These are phyloP conservation scores for Rhizopus arrhizus DNA, from an alignment of 371 early-diverging fungal genomes.

Conservation along the genomic window DNA sequence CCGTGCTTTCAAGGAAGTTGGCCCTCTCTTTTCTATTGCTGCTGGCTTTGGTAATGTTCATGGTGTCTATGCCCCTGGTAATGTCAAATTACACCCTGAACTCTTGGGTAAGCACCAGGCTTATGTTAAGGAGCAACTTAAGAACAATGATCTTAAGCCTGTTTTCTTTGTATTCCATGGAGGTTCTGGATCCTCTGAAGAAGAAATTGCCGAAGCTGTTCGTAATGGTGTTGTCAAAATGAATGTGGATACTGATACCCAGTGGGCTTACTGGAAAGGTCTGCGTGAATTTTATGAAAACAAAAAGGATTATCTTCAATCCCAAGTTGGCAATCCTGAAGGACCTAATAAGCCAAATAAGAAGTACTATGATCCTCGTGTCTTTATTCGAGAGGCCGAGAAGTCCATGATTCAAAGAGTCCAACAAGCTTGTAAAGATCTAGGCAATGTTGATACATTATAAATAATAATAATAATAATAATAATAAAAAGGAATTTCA, in stretches of 20 bases:
- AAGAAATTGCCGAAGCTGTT: conserved; percentile 85
- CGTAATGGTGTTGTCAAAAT: conserved; percentile 88
- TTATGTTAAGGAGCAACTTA: conserved; percentile 72
- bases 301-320: conserved; percentile 79
- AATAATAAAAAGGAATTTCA: background rate
- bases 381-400: conserved; percentile 85
- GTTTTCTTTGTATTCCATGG: conserved; percentile 95
- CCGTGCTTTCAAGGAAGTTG: conserved; percentile 75
- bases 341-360: conserved; percentile 92
- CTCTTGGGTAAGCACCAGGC: conserved; percentile 87
- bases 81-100: conserved; percentile 87
- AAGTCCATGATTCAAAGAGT: conserved; percentile 83
- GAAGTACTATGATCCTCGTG: conserved; percentile 93
- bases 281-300: conserved; percentile 70
- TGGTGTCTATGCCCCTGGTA: conserved; percentile 92
- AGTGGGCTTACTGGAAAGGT: conserved; percentile 83
- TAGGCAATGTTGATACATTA: conserved; percentile 73
- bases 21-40: conserved; percentile 85
- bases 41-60: conserved; percentile 91
- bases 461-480: conserved; percentile 42
- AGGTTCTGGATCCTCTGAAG: conserved; percentile 83
- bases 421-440: conserved; percentile 75
- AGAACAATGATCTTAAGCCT: conserved; percentile 65
- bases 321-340: conserved; percentile 92
- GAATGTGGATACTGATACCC: conserved; percentile 87